Conservation (phyloP, 1,139 yeast species). For the Blastobotrys aristatus region DNA sequence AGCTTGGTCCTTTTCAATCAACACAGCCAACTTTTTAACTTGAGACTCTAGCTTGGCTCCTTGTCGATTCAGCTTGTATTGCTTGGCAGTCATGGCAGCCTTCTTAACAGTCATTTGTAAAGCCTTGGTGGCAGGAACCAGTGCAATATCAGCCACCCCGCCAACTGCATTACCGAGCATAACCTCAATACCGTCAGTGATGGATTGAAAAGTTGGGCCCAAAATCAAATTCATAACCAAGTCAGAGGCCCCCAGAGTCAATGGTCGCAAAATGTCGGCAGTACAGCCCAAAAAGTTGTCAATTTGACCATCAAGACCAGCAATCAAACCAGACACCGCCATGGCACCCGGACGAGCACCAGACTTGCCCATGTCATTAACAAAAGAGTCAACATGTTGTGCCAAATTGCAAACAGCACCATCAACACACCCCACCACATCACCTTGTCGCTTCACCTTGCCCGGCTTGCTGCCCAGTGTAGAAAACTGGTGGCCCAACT, state of each 20-base stretch:
- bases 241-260: slow-evolving; percentile 27
- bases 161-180: slow-evolving; percentile 29
- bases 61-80: slow-evolving; percentile 15
- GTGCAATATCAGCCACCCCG: slow-evolving; percentile 22
- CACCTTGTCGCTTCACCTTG: slow-evolving; percentile 4
- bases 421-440: slow-evolving; percentile 2
- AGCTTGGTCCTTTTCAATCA: not conserved
- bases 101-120: slow-evolving; percentile 21
- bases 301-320: slow-evolving; percentile 34
- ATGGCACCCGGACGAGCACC: slow-evolving; percentile 29
- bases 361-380: slow-evolving; percentile 20
- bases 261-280: slow-evolving; percentile 25
- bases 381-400: slow-evolving; percentile 28
- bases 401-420: slow-evolving; percentile 23
- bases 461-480: too few species aligned
- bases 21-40: slow-evolving; percentile 6
- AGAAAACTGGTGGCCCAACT: too few species aligned
- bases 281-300: slow-evolving; percentile 29
- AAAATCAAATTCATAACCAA: slow-evolving; percentile 25
- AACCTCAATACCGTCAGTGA: slow-evolving; percentile 33
- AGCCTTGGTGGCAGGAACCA: slow-evolving; percentile 20
- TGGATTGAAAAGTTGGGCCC: slow-evolving; percentile 31
- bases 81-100: slow-evolving; percentile 21
- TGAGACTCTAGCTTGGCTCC: slow-evolving; percentile 2
- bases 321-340: slow-evolving; percentile 25